Percentiles rank a stretch among this genome's conserved stretches.
Conservation (phyloP, 768 basidiomycete species). For the Suillus cothurnatus region DNA sequence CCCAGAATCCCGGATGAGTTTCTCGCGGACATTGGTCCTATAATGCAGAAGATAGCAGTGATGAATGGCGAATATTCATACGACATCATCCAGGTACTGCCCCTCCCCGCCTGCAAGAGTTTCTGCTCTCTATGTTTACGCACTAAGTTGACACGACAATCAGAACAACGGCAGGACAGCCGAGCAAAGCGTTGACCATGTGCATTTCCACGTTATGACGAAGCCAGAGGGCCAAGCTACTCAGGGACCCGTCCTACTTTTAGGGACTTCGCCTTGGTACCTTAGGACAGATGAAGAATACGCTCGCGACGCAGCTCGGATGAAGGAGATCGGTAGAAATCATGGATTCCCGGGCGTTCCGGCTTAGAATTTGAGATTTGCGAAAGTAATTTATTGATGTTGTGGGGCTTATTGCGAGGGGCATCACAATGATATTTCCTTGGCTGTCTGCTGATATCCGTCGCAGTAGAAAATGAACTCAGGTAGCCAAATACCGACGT, state of each 20-base stretch:
- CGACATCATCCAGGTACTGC: constrained; percentile 56
- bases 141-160: not conserved
- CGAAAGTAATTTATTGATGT: not conserved
- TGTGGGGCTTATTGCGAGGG: not conserved
- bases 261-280: not conserved
- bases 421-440: not conserved
- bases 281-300: not conserved
- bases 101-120: not conserved
- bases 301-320: not conserved
- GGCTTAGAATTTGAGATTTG: no score
- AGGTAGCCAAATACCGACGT: not conserved
- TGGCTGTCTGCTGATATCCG: not conserved
- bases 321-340: no score
- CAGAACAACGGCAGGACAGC: constrained; percentile 65
- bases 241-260: not conserved
- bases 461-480: not conserved
- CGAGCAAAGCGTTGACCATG: constrained; percentile 49
- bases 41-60: constrained; percentile 55
- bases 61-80: constrained; percentile 54
- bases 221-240: constrained; percentile 23
- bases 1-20: constrained; percentile 54
- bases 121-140: not conserved
- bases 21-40: constrained; percentile 53
- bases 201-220: constrained; percentile 52
- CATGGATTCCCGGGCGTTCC: no score